These are phyloP conservation scores for Cyclotella sp. DNA, from an alignment of 108 stramenopile genomes.

Conservation along the genomic window DNA sequence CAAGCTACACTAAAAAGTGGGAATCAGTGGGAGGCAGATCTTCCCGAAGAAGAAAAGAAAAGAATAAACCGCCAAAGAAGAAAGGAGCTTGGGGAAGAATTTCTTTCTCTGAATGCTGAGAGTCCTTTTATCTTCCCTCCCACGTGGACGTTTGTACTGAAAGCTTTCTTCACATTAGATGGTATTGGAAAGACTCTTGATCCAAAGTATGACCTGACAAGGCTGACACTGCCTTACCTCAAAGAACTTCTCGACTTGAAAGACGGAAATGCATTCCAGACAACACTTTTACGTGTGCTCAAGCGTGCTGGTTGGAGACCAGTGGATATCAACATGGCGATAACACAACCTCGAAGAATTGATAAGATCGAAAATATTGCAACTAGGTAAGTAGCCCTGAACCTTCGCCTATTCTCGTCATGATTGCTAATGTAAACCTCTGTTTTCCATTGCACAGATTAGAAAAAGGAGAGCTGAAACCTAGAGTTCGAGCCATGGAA, in stretches of 20 bases:
- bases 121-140: slow-evolving; percentile 96
- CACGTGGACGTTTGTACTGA: slow-evolving; percentile 97
- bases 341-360: slow-evolving; percentile 88
- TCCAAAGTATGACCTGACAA: slow-evolving; percentile 92
- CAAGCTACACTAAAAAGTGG: slow-evolving; percentile 79
- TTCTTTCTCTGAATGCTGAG: slow-evolving; percentile 89
- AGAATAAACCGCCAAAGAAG: slow-evolving; percentile 71
- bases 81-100: slow-evolving; percentile 86
- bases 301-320: slow-evolving; percentile 90
- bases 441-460: slow-evolving; percentile 43
- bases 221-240: slow-evolving; percentile 92
- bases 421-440: not conserved
- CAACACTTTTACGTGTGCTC: slow-evolving; percentile 77
- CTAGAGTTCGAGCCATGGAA: slow-evolving; percentile 91
- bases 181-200: slow-evolving; percentile 98
- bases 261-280: slow-evolving; percentile 90
- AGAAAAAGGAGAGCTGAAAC: slow-evolving; percentile 93
- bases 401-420: too few relatives aligned
- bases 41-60: slow-evolving; percentile 80
- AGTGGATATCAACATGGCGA: slow-evolving; percentile 79
- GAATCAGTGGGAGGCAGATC: slow-evolving; percentile 78
- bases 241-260: slow-evolving; percentile 95
- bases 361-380: slow-evolving; percentile 83
- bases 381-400: slow-evolving; percentile 48
- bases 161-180: slow-evolving; percentile 97